Conservation (phyloP, 129 eudicot species). For the Centella asiatica region DNA sequence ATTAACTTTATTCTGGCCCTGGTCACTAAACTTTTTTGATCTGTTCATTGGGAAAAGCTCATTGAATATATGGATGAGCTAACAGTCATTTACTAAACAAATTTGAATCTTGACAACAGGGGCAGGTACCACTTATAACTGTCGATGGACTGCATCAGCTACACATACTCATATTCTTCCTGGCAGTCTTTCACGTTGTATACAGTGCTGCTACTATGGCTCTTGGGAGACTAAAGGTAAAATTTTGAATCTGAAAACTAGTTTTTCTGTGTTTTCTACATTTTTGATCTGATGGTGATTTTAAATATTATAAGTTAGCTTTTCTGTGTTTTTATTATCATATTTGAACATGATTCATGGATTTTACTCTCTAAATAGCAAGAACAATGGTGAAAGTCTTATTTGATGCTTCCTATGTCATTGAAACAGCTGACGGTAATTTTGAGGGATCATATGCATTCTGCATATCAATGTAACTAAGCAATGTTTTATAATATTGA, state of each 20-base stretch:
- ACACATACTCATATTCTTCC: constrained; percentile 85
- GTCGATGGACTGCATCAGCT: constrained; percentile 75
- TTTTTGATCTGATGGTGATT: background rate
- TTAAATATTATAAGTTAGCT: too few species aligned
- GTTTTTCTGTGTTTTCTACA: background rate
- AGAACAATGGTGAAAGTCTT: too few species aligned
- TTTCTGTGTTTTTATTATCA: too few species aligned
- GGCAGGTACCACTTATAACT: constrained; percentile 56
- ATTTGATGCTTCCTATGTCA: too few species aligned
- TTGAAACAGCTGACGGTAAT: too few species aligned
- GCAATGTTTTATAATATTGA: too few species aligned
- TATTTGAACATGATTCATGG: too few species aligned
- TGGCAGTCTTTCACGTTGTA: constrained; percentile 69
- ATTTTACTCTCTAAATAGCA: too few species aligned
- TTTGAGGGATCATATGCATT: too few species aligned
- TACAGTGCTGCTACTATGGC: constrained; percentile 85
- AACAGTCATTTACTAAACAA: background rate
- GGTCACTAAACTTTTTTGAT: background rate
- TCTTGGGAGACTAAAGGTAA: constrained; percentile 86
- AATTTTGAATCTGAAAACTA: background rate
- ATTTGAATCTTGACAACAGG: constrained; percentile 28
- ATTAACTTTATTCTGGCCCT: too few species aligned
- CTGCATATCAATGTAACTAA: too few species aligned
- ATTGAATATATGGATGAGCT: background rate
- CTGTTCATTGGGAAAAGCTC: background rate